These are phyloP conservation scores for Tetrahymena thermophila DNA, from an alignment of 73 alveolate species.

Conservation along the genomic window DNA sequence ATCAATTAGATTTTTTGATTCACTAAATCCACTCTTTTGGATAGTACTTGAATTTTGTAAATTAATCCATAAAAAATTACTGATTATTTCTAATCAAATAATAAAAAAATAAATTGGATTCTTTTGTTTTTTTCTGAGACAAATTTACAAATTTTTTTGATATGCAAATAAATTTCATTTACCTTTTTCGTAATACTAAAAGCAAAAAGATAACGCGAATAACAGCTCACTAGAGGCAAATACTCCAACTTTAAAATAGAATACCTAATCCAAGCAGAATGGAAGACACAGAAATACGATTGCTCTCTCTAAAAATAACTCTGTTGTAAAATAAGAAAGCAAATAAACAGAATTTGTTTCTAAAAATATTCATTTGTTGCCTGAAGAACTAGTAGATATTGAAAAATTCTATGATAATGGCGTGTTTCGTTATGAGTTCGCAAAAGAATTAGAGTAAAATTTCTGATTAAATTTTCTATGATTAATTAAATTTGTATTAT, in stretches of 20 bases:
- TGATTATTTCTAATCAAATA: not conserved
- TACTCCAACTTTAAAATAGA: not conserved
- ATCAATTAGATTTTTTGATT: not conserved
- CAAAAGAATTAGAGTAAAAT: not conserved
- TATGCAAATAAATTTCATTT: not conserved
- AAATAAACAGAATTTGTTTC: not conserved
- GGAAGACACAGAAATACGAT: not conserved
- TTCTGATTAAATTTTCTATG: not conserved
- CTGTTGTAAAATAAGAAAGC: not conserved
- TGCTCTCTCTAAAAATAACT: not conserved
- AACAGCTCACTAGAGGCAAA: not conserved
- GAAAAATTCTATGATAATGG: not conserved
- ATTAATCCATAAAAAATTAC: not conserved
- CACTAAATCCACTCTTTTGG: not conserved
- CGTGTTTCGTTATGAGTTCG: not conserved
- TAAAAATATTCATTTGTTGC: not conserved
- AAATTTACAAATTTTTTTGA: not conserved
- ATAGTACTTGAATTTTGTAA: not conserved
- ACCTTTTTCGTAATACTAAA: not conserved
- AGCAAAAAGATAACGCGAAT: not conserved
- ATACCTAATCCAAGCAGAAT: not conserved
- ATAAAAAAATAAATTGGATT: too few relatives aligned
- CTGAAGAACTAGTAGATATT: not conserved
- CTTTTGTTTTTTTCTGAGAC: too few relatives aligned
- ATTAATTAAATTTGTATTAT: not conserved